A percentile compares a stretch with the other conserved stretches of the same genome.
These are phyloP conservation scores for Arthroderma sp. DNA, from an alignment of 2,329 filamentous ascomycete species.

Conservation along the genomic window DNA sequence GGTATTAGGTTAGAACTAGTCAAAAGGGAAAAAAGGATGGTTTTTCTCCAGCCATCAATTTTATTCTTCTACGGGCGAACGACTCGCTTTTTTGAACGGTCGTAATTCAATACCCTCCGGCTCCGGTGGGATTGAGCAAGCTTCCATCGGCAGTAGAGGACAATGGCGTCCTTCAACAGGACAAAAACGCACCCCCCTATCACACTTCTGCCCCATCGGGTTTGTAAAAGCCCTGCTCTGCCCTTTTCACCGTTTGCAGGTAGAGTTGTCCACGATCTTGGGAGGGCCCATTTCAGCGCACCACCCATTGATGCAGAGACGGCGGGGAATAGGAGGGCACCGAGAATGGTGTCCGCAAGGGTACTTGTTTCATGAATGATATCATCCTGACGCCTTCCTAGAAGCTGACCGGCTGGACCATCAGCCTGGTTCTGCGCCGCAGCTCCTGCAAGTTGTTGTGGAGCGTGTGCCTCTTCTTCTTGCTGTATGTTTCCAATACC, in stretches of 20 bases:
- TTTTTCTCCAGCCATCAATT: not conserved
- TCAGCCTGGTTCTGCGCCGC: constrained; percentile 18
- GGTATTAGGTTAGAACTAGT: too few species aligned
- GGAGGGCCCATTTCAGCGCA: constrained; percentile 54
- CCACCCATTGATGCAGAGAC: constrained; percentile 71
- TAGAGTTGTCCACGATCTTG: constrained; percentile 50
- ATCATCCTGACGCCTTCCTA: constrained; percentile 32
- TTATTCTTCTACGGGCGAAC: constrained; percentile 2
- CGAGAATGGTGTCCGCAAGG: constrained; percentile 48
- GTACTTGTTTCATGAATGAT: constrained; percentile 41
- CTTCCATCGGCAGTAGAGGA: constrained; percentile 45
- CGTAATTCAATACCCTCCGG: constrained; percentile 35
- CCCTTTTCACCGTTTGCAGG: constrained; percentile 25
- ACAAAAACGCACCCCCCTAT: constrained; percentile 82
- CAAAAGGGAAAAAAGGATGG: too few species aligned
- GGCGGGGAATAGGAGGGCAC: constrained; percentile 65
- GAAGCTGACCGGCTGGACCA: constrained; percentile 14
- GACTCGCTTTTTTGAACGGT: constrained; percentile 27
- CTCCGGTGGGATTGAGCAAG: constrained; percentile 35
- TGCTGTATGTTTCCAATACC: constrained; percentile 32
- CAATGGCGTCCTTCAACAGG: constrained; percentile 58
- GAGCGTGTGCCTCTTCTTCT: constrained; percentile 26
- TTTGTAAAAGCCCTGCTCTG: constrained; percentile 58
- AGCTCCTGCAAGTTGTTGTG: constrained; percentile 13
- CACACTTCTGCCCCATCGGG: constrained; percentile 78